Percentiles rank a stretch among this genome's conserved stretches.
These are phyloP conservation scores for Pyrenula aspistea DNA, from an alignment of 495 filamentous ascomycete species.

Conservation along the genomic window DNA sequence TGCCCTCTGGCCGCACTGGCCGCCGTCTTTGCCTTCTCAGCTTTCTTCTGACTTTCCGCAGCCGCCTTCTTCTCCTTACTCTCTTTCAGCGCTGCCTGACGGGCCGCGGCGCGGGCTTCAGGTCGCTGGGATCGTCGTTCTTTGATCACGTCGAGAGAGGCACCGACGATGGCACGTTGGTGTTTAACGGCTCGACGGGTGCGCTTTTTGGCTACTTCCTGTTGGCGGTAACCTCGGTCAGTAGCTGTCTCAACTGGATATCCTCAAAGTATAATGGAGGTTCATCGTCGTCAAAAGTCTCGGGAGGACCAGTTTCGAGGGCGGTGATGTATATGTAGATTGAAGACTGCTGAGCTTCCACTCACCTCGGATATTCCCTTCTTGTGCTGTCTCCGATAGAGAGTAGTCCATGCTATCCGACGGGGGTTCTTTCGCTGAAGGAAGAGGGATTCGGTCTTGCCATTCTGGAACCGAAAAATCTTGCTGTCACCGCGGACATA, in stretches of 20 bases:
- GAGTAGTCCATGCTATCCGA: constrained; percentile 95
- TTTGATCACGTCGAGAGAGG: constrained; percentile 98
- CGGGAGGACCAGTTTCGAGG: background rate
- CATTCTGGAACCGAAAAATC: constrained; percentile 99
- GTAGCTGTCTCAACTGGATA: background rate
- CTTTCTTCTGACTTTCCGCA: constrained; percentile 85
- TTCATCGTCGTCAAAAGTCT: background rate
- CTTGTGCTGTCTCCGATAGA: constrained; percentile 96
- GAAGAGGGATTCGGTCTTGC: constrained; percentile 99
- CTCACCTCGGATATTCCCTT: constrained; percentile 99
- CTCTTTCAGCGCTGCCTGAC: constrained; percentile 81
- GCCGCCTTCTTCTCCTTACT: constrained; percentile 95
- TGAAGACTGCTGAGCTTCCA: constrained; percentile 7
- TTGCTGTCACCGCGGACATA: constrained; percentile 99
- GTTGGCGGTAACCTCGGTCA: constrained; percentile 9
- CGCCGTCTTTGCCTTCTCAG: constrained; percentile 95
- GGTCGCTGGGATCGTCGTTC: constrained; percentile 88
- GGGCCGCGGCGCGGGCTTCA: constrained; percentile 87
- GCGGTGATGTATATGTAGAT: background rate
- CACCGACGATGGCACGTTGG: constrained; percentile 98
- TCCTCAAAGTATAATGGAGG: background rate
- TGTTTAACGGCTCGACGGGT: constrained; percentile 95
- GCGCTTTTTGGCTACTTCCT: constrained; percentile 99
- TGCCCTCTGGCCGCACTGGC: constrained; percentile 61
- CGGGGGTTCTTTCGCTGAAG: constrained; percentile 99